Conservation (phyloP, 163 green algal species). For the Chloroidium sp. region DNA sequence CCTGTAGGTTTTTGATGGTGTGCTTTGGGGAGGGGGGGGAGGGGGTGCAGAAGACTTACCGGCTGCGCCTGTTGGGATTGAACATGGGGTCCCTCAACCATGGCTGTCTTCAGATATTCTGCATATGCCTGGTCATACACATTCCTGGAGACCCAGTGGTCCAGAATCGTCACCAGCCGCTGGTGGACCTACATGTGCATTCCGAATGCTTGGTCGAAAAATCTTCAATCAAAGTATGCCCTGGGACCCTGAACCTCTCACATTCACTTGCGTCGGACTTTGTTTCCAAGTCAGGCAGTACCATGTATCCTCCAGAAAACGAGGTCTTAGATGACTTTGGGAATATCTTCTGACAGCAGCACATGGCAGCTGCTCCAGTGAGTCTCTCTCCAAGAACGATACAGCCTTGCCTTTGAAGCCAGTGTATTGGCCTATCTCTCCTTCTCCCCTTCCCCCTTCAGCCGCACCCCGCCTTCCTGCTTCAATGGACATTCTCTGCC, state of each 20-base stretch:
- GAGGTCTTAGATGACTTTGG: not conserved
- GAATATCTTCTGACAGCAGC: not conserved
- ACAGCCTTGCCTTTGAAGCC: no score
- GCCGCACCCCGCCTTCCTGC: no score
- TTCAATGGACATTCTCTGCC: no score
- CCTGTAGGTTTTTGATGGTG: no score
- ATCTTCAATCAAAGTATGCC: not conserved
- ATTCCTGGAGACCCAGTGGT: constrained; percentile 12
- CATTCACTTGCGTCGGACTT: not conserved
- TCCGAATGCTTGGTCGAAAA: not conserved
- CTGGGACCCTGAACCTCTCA: not conserved
- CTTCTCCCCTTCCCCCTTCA: no score
- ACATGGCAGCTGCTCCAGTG: not conserved
- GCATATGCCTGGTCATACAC: constrained; percentile 14
- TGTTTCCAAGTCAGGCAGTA: no score
- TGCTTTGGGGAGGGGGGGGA: no score
- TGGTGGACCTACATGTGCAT: not conserved
- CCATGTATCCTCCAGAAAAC: not conserved
- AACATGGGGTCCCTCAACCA: not conserved
- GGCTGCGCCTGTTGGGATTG: not conserved
- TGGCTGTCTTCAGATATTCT: constrained; percentile 6
- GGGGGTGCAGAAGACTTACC: no score
- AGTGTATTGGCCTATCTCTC: no score
- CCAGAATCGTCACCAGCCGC: not conserved
- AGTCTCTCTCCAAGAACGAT: not conserved